phyloP scores from a whole-genome alignment of 257 asterid species.

The Solanum rostratum region DNA sequence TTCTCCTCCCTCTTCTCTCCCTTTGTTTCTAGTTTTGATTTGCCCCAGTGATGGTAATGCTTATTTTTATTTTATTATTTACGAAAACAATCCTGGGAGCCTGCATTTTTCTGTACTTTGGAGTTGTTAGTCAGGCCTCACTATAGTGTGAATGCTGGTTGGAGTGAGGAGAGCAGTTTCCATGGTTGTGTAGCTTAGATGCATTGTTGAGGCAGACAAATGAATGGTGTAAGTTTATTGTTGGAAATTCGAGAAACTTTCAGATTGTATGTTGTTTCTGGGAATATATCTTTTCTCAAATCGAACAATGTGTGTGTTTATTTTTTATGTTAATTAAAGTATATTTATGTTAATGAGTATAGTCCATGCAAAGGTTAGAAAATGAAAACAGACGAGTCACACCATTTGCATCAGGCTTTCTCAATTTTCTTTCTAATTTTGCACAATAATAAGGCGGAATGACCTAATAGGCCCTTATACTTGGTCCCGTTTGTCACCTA shows the following conservation, averaged over 20 bases:
- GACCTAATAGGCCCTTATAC: too few species aligned
- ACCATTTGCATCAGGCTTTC: neutral
- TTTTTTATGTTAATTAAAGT: neutral
- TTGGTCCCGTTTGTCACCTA: too few species aligned
- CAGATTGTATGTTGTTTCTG: neutral
- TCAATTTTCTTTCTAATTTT: neutral
- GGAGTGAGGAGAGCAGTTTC: neutral
- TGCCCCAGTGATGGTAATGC: neutral
- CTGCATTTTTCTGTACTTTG: neutral
- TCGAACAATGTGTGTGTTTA: neutral
- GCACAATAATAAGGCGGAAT: too few species aligned
- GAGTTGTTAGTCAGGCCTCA: neutral
- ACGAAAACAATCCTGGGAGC: neutral
- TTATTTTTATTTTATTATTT: neutral
- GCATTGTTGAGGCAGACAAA: neutral
- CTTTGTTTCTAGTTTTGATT: neutral
- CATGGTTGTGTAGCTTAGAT: neutral
- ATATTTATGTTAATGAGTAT: too few species aligned
- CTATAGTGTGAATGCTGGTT: neutral
- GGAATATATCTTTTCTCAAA: neutral
- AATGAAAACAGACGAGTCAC: neutral
- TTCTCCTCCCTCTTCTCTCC: neutral
- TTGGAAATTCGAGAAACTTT: neutral
- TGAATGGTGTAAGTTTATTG: neutral
- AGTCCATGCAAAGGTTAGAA: slow-evolving; percentile 64